Base-by-base conservation (phyloP, 116 monocot genomes). In the Phalaenopsis hybrid region DNA sequence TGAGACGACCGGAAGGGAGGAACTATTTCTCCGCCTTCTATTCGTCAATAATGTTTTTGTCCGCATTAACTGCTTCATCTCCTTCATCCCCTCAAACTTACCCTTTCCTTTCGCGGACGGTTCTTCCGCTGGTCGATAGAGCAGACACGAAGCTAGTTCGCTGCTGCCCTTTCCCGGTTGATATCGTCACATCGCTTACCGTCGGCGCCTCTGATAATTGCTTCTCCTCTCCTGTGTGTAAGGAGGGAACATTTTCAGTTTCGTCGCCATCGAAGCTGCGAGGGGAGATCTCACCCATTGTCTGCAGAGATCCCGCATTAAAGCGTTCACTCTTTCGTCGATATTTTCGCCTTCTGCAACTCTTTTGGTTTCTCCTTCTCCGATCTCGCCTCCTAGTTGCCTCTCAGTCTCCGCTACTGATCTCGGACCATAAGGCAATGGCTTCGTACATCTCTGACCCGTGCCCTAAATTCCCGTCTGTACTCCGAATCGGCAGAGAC, bases 361-460 rank as follows among this genome's bases (percentile, higher is more conserved):
- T 41, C 43, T 20, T 43, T 4, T 61, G 0, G 6, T 46, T 81
- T 57, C n/a, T 21, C 10, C 3, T 59, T 41, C n/a, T 46, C 16
- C 44, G 4, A 58, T 33, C 65, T 51, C 44, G 57, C 44, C 1
- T 44, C n/a, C 28, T 49, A 48, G 4, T 55, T 31, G 17, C 52
- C 57, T 79, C 23, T 52, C n/a, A 11, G 16, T 61, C 12, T n/a
- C 59, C 9, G 3, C 80, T n/a, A 41, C 44, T 4, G 28, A 57
- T 57, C 58, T 63, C 80, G 17, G 75, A 48, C 37, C 21, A 0
- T 6, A 41, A 5, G 4, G 79, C 69, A 50, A 91, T 88, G 88
- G 86, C 85, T 25, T 85, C 88, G 61, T 21, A 61, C 52, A 86
- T 91, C 84, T 85, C 88, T 2, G 81, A 87, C 3, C 91, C 91